Percentiles rank a stretch among this genome's conserved stretches.
These are phyloP conservation scores for Sordariomycetes sp. DNA, from an alignment of 2,329 filamentous ascomycete genomes.

Conservation along the genomic window DNA sequence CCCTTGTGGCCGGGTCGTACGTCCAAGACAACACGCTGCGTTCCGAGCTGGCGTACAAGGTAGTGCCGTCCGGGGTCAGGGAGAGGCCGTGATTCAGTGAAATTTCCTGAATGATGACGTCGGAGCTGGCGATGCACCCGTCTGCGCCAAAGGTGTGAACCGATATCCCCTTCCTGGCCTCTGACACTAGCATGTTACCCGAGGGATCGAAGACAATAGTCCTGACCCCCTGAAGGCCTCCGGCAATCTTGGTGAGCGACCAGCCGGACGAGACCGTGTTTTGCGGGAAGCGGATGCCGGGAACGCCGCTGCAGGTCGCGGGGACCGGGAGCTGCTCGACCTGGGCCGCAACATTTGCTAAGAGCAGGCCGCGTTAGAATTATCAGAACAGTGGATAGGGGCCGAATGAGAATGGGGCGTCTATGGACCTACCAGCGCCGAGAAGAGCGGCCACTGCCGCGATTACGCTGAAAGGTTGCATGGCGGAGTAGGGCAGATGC, in stretches of 20 bases:
- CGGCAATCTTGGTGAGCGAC: constrained; percentile 1
- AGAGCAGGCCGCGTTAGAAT: background rate
- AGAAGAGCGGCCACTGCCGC: constrained; percentile 1
- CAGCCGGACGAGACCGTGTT: constrained; percentile 2
- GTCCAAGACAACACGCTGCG: constrained; percentile 40
- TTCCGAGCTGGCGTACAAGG: constrained; percentile 25
- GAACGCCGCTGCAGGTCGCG: background rate
- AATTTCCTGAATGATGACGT: constrained; percentile 20
- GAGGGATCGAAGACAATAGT: constrained; percentile 20
- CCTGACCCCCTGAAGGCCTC: background rate
- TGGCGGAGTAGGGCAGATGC: background rate
- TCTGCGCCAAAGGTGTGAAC: constrained; percentile 27
- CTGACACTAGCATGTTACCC: constrained; percentile 25
- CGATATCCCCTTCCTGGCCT: constrained; percentile 23
- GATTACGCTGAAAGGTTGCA: background rate
- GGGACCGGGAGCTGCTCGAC: constrained; percentile 1
- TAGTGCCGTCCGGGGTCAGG: constrained; percentile 25
- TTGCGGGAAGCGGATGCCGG: constrained; percentile 2
- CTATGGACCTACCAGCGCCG: background rate
- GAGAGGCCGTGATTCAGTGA: constrained; percentile 28
- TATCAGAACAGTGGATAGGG: background rate
- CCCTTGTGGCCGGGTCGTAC: constrained; percentile 39
- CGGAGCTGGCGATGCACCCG: constrained; percentile 25
- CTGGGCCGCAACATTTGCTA: constrained; percentile 2
- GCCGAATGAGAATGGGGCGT: background rate